These are phyloP conservation scores for Phialocephala sp. DNA, from an alignment of 2,329 filamentous ascomycete species.

Conservation along the genomic window DNA sequence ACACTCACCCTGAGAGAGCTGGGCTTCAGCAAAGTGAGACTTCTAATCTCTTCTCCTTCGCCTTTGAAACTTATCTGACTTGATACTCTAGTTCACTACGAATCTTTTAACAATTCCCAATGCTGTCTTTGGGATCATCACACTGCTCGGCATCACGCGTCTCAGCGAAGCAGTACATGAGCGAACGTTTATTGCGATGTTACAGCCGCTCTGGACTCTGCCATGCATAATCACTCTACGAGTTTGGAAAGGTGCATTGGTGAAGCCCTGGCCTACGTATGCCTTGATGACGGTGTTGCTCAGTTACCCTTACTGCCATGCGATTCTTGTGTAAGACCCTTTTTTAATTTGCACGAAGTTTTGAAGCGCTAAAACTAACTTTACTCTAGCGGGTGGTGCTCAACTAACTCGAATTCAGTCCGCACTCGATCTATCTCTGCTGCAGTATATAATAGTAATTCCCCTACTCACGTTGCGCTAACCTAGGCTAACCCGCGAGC, in stretches of 20 bases:
- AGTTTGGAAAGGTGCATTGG: conserved; percentile 36
- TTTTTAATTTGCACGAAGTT: neutral
- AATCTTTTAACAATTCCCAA: conserved; percentile 54
- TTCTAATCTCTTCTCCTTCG: neutral
- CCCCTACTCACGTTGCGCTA: neutral
- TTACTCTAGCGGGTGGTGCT: conserved; percentile 48
- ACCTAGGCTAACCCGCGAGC: neutral
- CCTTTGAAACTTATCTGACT: neutral
- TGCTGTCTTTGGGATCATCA: conserved; percentile 51
- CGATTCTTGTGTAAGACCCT: conserved; percentile 33
- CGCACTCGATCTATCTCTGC: conserved; percentile 66
- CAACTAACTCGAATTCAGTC: conserved; percentile 66
- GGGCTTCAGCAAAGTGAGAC: conserved; percentile 35
- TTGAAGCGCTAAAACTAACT: neutral
- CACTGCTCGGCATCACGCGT: conserved; percentile 33
- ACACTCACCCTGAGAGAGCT: conserved; percentile 54
- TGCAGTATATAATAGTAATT: conserved; percentile 60
- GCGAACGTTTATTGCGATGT: conserved; percentile 45
- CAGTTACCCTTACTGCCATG: conserved; percentile 40
- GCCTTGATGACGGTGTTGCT: conserved; percentile 43
- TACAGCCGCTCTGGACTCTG: conserved; percentile 48
- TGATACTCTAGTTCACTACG: conserved; percentile 46
- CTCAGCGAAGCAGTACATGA: conserved; percentile 50
- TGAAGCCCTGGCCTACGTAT: conserved; percentile 46
- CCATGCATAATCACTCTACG: conserved; percentile 47